Evolutionary conservation across 805 yeast genomes (phyloP), one percentile per base, ranked within the genome.

Genomic region (Yamadazyma scolyti): DNA sequence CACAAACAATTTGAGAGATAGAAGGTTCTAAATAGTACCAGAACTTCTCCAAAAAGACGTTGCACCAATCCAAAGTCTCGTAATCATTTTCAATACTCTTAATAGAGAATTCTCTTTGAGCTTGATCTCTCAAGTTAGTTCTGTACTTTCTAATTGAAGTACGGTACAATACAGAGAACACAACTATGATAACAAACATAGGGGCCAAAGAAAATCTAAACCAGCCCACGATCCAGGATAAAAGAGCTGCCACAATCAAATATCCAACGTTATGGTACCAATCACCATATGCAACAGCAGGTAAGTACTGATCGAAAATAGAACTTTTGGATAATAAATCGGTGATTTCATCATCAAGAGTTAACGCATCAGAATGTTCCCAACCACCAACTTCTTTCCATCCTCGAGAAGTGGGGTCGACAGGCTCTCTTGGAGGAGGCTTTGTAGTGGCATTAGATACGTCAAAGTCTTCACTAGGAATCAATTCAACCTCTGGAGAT

Each of bases 11-110:
- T 54, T 82, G 88, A 10, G 96, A 74, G 22, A 90, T 68, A 7
- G 85, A 77, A 5, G 99, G 98, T 56, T 93, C 97, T 50, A 88
- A 73, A 43, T 71, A 85, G 33, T 77, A 66, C 99, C 99, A 93
- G 57, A 85, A 89, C 59, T 88, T 89, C 51, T 82, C 89, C 59
- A 94, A 56, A 48, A 94, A 82, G 16, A 77, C 75, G 57, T 93
- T 93, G 43, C 86, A 66, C 99, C 99, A 93, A 51, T 93, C 97
- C 83, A 93, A 76, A 5, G 95, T 73, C 61, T 93, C 98, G 44
- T 80, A 81, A 54, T 90, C 97, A 49, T 79, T 75, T 58, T 93
- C 97, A 42, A 89, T 80, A 27, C 74, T 74, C 50, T 76, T 77
- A 27, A 87, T 77, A 11, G 93, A 80, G 50, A 83, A 77, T 51